These are phyloP conservation scores for Nannizziopsis barbatae DNA, from an alignment of 2,329 filamentous ascomycete genomes.

Conservation along the genomic window DNA sequence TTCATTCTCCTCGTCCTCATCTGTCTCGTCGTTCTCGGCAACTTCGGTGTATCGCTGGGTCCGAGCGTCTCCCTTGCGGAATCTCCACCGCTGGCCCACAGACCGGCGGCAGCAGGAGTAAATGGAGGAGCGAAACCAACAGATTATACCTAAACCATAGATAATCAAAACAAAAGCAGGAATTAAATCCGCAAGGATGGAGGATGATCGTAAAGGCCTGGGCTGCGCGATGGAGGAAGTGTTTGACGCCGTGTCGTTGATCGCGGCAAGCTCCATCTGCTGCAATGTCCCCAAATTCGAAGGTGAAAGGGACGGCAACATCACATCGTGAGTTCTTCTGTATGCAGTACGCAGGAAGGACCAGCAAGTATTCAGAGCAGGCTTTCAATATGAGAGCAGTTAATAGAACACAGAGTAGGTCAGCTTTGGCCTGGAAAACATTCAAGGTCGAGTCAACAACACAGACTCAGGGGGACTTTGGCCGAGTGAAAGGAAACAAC, in stretches of 20 bases:
- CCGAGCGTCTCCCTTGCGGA: constrained; percentile 16
- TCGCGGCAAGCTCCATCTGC: neutral
- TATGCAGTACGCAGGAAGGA: too few relatives aligned
- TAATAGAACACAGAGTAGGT: neutral
- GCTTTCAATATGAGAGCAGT: neutral
- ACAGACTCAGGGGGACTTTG: too few relatives aligned
- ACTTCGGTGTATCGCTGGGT: constrained; percentile 17
- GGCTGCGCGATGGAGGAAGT: neutral
- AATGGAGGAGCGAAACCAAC: neutral
- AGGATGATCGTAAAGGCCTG: neutral
- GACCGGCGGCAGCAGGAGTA: constrained; percentile 11
- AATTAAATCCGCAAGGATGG: constrained; percentile 12
- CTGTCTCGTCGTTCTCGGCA: constrained; percentile 8
- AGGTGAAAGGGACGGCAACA: neutral
- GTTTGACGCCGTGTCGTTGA: neutral
- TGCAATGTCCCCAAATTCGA: neutral
- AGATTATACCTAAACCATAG: constrained; percentile 16
- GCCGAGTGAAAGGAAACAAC: too few relatives aligned
- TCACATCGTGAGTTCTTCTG: neutral
- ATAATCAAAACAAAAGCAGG: constrained; percentile 9
- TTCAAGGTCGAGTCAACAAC: too few relatives aligned
- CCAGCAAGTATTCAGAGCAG: too few relatives aligned
- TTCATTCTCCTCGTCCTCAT: constrained; percentile 8
- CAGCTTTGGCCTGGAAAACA: too few relatives aligned
- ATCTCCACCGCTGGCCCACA: constrained; percentile 14